phyloP scores from a whole-genome alignment of 202 grass and related monocot genomes.

The Cymbopogon flexuosus region DNA sequence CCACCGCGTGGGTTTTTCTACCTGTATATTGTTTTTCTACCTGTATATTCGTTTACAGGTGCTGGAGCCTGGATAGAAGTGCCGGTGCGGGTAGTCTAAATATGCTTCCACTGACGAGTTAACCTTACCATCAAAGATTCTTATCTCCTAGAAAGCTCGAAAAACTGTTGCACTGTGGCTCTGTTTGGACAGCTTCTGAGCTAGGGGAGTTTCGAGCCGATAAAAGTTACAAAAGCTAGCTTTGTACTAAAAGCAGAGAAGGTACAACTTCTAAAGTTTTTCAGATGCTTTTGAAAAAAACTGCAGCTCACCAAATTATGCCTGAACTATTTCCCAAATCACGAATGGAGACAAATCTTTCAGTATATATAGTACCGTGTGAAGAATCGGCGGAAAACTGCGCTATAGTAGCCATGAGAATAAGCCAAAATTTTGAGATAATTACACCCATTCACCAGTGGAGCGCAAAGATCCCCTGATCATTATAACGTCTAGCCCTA shows the following conservation, averaged over 20 bases:
- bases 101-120: neutral
- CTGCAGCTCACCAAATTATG: neutral
- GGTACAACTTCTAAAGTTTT: neutral
- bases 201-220: neutral
- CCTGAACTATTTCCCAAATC: neutral
- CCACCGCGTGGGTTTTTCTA: too few species aligned
- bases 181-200: neutral
- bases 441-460: neutral
- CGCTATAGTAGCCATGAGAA: neutral
- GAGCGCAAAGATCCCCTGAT: neutral
- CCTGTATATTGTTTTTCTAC: too few species aligned
- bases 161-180: too few species aligned
- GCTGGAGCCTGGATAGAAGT: too few species aligned
- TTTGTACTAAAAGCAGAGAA: neutral
- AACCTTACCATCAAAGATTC: too few species aligned
- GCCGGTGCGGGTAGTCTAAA: too few species aligned
- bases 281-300: neutral
- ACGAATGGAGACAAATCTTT: neutral
- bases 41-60: too few species aligned
- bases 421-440: neutral
- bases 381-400: neutral
- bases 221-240: neutral
- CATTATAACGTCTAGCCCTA: conserved; percentile 13
- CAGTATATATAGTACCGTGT: neutral
- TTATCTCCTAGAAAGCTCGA: too few species aligned